Conservation (phyloP, 2,329 filamentous ascomycete genomes). For the Pestalotiopsis fici region DNA sequence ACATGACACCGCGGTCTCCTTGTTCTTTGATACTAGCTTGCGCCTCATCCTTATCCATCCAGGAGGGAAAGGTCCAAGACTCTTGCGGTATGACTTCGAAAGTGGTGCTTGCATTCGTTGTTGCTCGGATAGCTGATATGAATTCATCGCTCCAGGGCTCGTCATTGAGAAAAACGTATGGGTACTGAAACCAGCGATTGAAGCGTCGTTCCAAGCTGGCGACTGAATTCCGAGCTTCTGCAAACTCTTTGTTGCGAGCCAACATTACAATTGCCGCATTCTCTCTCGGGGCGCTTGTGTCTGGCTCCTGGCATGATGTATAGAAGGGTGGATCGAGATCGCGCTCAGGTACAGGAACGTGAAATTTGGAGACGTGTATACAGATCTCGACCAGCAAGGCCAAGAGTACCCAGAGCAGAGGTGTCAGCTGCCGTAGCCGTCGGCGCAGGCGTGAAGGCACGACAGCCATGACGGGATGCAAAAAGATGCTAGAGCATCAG, state of each 20-base stretch:
- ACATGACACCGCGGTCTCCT: slow-evolving; percentile 30
- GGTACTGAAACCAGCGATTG: slow-evolving; percentile 48
- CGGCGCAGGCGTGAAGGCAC: background rate
- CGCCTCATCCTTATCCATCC: slow-evolving; percentile 30
- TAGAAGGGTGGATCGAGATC: slow-evolving; percentile 41
- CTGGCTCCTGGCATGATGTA: slow-evolving; percentile 38
- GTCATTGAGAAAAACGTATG: slow-evolving; percentile 47
- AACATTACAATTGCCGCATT: slow-evolving; percentile 47
- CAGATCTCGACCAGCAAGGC: slow-evolving; percentile 34
- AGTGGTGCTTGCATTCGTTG: slow-evolving; percentile 33
- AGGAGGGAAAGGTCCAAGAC: slow-evolving; percentile 41
- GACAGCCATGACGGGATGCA: background rate
- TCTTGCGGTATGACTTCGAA: slow-evolving; percentile 41
- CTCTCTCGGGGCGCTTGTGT: slow-evolving; percentile 34
- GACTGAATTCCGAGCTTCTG: slow-evolving; percentile 37
- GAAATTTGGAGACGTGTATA: slow-evolving; percentile 33
- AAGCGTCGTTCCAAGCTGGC: slow-evolving; percentile 41
- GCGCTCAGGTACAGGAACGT: slow-evolving; percentile 30
- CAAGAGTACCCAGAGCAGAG: slow-evolving; percentile 17
- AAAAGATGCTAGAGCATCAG: too few species aligned
- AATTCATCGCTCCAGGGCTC: slow-evolving; percentile 41
- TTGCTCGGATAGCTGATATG: slow-evolving; percentile 33
- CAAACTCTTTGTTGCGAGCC: slow-evolving; percentile 43
- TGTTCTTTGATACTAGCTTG: slow-evolving; percentile 31
- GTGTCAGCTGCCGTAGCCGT: background rate